Evolutionary conservation across 1,139 yeast species (phyloP), one percentile per base, ranked within the genome.

Genomic region (Lodderomyces orthopsilosis): DNA sequence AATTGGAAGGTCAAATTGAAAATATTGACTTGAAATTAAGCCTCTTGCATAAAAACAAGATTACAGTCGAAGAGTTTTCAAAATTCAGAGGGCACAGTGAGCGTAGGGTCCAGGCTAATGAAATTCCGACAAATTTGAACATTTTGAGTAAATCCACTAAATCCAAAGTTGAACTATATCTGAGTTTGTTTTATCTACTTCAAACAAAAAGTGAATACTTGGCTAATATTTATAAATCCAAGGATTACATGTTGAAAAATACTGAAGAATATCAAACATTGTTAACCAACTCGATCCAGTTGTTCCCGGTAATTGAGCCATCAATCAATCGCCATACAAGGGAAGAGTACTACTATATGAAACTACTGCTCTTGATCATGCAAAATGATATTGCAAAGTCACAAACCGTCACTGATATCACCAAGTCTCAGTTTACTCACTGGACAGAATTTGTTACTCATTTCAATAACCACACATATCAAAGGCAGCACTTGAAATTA

Each of bases 161-260:
- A 43, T 69, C 68, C 43, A 63, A 78, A 48, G 64, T 81, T 19
- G 88, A 82, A 48, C 60, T 80, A 1, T 87, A 85, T 61, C 96
- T 86, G 54, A 84, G 87, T 7, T 61, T 93, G 44, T 84, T 93
- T 54, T 93, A 85, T 55, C 68, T 91, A 37, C 63, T 94, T 34
- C 98, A 94, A 59, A 87, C 96, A 0, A 89, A 87, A 56, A 90
- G 96, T 0, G 63, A 63, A 1, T 93, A 93, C 57, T 74, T 93
- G 56, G 74, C 83, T 1, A 68, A 83, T 24, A 62, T 89, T 34
- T 75, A 65, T 41, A 55, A 56, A 26, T 51, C 56, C 2, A 47
- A 61, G 36, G 55, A 56, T 2, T 50, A 61, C 6, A 9, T 10
- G 8, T 44, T 56, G 9, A 61, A 56, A 22, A 59, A 56, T 2